Evolutionary conservation across 495 filamentous ascomycete genomes (phyloP).

Genomic region (Letharia columbiana): DNA sequence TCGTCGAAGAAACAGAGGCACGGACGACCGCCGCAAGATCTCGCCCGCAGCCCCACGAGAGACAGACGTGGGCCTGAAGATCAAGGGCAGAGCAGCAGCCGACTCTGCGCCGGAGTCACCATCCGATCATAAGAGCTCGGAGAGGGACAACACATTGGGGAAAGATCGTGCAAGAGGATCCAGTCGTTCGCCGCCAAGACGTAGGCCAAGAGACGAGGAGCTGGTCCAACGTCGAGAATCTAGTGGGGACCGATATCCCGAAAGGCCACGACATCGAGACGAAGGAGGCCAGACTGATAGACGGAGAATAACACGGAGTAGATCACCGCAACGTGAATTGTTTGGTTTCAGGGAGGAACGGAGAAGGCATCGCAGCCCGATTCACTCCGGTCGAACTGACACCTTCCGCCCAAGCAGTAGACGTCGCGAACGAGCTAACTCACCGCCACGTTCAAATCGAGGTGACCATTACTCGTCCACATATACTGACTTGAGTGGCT

Average conservation of each 20-base stretch:
- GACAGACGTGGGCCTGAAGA: conserved; percentile 22
- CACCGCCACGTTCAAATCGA: conserved; percentile 16
- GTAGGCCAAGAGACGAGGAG: conserved; percentile 18
- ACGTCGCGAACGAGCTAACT: conserved; percentile 16
- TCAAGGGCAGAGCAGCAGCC: conserved; percentile 23
- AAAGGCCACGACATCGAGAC: conserved; percentile 5
- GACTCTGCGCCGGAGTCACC: conserved; percentile 11
- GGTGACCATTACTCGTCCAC: conserved; percentile 18
- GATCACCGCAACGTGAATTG: conserved; percentile 32
- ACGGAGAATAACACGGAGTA: conserved; percentile 41
- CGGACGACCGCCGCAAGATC: conserved; percentile 10
- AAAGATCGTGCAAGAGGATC: neutral
- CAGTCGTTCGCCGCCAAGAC: conserved; percentile 17
- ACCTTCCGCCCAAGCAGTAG: conserved; percentile 15
- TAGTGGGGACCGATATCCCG: conserved; percentile 10
- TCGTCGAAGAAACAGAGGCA: conserved; percentile 24
- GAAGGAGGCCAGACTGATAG: conserved; percentile 27
- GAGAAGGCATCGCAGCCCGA: conserved; percentile 20
- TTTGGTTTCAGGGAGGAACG: conserved; percentile 18
- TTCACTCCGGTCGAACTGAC: conserved; percentile 19
- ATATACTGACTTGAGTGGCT: conserved; percentile 7
- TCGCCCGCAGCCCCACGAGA: conserved; percentile 19
- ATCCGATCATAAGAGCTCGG: conserved; percentile 1
- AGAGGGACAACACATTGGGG: neutral
- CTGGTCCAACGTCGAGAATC: conserved; percentile 10